These are phyloP conservation scores for Penicillium manginii DNA, from an alignment of 495 filamentous ascomycete genomes.

Conservation along the genomic window DNA sequence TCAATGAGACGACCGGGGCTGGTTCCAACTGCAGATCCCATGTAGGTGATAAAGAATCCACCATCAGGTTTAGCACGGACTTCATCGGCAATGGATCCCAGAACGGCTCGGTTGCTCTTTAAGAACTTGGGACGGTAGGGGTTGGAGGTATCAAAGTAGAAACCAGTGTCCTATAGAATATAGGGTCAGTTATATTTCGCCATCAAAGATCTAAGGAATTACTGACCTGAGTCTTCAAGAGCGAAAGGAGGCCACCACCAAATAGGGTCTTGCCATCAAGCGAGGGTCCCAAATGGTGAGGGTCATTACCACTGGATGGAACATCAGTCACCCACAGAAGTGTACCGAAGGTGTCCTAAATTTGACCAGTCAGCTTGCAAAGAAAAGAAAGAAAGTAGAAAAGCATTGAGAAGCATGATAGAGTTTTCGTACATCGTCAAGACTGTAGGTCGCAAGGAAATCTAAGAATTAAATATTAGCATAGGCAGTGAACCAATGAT, in stretches of 20 bases:
- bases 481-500: too few species aligned
- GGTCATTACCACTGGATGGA: constrained; percentile 62
- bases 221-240: constrained; percentile 58
- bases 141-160: constrained; percentile 63
- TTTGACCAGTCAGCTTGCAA: constrained; percentile 11
- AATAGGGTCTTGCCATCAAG: constrained; percentile 63
- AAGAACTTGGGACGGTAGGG: constrained; percentile 61
- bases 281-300: constrained; percentile 62
- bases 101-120: constrained; percentile 60
- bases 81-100: constrained; percentile 64
- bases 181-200: not conserved
- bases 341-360: constrained; percentile 60
- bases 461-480: constrained; percentile 33
- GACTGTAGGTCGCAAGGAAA: constrained; percentile 62
- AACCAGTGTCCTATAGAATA: constrained; percentile 56
- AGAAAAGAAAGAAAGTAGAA: not conserved
- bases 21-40: constrained; percentile 59
- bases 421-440: constrained; percentile 53
- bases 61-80: constrained; percentile 68
- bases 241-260: constrained; percentile 62
- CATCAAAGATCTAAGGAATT: not conserved
- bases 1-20: constrained; percentile 62
- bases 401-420: not conserved
- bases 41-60: constrained; percentile 66
- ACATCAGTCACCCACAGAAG: constrained; percentile 63